A percentile compares a stretch with the other conserved stretches of the same genome.
Evolutionary conservation across 2,329 filamentous ascomycete genomes (phyloP).

Genomic region (Cyphellophora attinorum): DNA sequence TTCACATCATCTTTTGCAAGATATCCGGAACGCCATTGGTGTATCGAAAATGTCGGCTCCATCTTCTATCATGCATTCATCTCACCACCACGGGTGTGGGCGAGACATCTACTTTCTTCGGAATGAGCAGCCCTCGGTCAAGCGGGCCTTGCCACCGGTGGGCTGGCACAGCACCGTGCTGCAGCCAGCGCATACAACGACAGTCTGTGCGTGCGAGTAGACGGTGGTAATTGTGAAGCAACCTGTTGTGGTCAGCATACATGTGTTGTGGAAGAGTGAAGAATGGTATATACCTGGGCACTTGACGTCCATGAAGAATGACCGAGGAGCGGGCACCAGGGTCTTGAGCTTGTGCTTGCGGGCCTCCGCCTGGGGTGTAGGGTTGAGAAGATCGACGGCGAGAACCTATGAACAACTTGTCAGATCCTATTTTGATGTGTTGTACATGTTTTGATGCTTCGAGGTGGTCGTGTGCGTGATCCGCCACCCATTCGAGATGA

Average conservation of each 20-base stretch:
- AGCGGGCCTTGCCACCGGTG: slow-evolving; percentile 95
- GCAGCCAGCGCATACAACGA: slow-evolving; percentile 99
- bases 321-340: slow-evolving; percentile 90
- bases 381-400: slow-evolving; percentile 99
- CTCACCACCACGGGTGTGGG: slow-evolving; percentile 15
- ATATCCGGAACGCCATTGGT: slow-evolving; percentile 77
- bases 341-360: slow-evolving; percentile 99
- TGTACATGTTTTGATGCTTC: slow-evolving; percentile 13
- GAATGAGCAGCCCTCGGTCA: slow-evolving; percentile 99
- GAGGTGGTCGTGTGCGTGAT: slow-evolving; percentile 17
- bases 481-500: slow-evolving; percentile 8
- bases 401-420: slow-evolving; percentile 64
- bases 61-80: slow-evolving; percentile 37
- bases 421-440: slow-evolving; percentile 8
- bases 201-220: slow-evolving; percentile 99
- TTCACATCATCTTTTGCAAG: slow-evolving; percentile 48
- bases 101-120: slow-evolving; percentile 86
- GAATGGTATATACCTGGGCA: slow-evolving; percentile 80
- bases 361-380: slow-evolving; percentile 91
- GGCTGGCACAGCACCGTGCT: slow-evolving; percentile 99
- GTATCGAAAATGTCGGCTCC: slow-evolving; percentile 37
- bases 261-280: slow-evolving; percentile 99
- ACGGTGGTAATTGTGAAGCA: slow-evolving; percentile 99
- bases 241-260: slow-evolving; percentile 98
- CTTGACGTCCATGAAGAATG: slow-evolving; percentile 99